Conservation (phyloP, 208 protist genomes). For the Leishmania gerbilli region DNA sequence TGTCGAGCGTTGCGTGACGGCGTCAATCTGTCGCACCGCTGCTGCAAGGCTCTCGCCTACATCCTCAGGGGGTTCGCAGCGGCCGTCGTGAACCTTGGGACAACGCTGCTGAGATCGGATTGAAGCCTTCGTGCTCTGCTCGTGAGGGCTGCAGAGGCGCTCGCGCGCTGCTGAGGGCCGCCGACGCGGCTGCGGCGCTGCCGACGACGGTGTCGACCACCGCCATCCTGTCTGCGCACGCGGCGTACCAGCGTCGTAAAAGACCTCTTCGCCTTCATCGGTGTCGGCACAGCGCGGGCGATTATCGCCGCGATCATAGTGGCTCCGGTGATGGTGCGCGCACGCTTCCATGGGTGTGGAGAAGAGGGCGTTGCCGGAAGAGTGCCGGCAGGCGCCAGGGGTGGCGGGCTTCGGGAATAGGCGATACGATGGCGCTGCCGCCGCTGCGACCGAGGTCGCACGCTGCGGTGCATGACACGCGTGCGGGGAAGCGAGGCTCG, state of each 20-base stretch:
- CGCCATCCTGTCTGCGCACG: background rate
- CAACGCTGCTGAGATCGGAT: background rate
- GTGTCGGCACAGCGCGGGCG: background rate
- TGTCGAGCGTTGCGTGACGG: constrained; percentile 5
- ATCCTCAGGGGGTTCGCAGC: background rate
- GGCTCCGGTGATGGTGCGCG: background rate
- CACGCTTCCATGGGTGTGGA: background rate
- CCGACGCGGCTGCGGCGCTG: background rate
- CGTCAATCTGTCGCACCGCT: constrained; percentile 27
- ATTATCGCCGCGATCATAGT: background rate
- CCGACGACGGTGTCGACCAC: background rate
- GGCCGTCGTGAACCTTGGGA: background rate
- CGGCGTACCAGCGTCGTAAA: constrained; percentile 5
- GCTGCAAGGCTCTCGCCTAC: constrained; percentile 11
- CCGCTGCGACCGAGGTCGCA: constrained; percentile 5
- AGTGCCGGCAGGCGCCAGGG: background rate
- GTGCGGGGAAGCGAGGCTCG: background rate
- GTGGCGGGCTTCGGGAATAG: background rate
- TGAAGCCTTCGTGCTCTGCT: background rate
- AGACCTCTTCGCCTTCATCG: constrained; percentile 10
- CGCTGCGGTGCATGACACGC: constrained; percentile 16
- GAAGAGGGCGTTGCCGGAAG: background rate
- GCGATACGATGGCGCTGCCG: constrained; percentile 1
- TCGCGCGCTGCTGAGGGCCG: background rate
- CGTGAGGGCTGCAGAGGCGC: background rate